Base-by-base conservation (phyloP, 2,329 filamentous ascomycete genomes). In the Nemania bipapillata region DNA sequence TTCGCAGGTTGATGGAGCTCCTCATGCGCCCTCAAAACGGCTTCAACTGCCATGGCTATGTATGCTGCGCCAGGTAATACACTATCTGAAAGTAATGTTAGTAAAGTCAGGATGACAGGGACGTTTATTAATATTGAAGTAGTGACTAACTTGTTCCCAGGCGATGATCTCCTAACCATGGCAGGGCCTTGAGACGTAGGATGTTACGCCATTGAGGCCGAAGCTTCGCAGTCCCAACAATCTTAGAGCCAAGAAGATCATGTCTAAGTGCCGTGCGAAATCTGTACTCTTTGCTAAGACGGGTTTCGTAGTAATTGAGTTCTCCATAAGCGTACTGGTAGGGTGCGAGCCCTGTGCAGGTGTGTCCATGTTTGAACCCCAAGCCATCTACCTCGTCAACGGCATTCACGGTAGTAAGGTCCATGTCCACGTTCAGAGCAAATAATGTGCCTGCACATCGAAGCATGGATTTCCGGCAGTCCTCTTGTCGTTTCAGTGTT, bases 181-280 rank as follows among this genome's bases (percentile, higher is more conserved):
- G 64, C 0, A 70, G 4, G 8, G 64, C 65, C 17, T 70, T 68
- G 0, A 68, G 0, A 17, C 62, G 61, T 0, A 72, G 22, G n/a
- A 70, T 28, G 12, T 72, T 72, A 1, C 70, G 62, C 65, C 67
- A 72, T 30, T 68, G 64, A 2, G 67, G 65, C 12, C 30, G 22
- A 0, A 66, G 4, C 15, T 47, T 65, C 2, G 47, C 24, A 12
- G 1, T 42, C 0, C 64, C 70, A 0, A 47, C 20, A 0, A 70
- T 20, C 24, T 61, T 68, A 1, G 70, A 68, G 1, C 70, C 70
- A 0, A 72, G 32, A 1, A 72, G 56, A 9, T 66, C 70, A 5
- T 71, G 70, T 17, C 54, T 32, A 7, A 35, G 15, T 12, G 35
- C 9, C 2, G 53, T n/a, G 12, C 70, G 56, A 1, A 20, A 24